phyloP scores from a whole-genome alignment of 805 yeast species.

The Yarrowia yakushimensis region DNA sequence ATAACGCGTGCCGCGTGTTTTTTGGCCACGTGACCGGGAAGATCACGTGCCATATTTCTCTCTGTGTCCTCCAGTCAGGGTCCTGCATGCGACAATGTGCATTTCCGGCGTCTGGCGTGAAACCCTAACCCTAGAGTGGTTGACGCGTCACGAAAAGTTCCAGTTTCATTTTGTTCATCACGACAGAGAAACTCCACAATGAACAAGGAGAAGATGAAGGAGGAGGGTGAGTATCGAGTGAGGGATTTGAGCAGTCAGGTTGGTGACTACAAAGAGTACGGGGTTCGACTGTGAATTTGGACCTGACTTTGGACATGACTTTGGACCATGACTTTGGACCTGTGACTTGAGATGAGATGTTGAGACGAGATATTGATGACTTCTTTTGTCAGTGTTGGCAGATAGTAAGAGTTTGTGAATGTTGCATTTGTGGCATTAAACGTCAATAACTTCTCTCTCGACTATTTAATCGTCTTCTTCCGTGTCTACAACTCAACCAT shows the following conservation, averaged over 20 bases:
- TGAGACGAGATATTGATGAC: no score
- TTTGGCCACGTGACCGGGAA: neutral
- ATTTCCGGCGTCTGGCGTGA: neutral
- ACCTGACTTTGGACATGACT: no score
- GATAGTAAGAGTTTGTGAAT: no score
- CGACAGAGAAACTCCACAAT: neutral
- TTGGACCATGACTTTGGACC: no score
- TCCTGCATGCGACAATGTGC: neutral
- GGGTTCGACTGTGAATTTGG: neutral
- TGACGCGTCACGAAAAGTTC: constrained; percentile 1
- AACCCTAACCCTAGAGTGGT: neutral
- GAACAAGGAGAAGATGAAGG: constrained; percentile 12
- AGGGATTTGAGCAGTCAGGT: no score
- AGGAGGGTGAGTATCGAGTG: constrained; percentile 16
- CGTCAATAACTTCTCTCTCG: no score
- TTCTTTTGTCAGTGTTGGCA: no score
- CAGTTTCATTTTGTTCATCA: neutral
- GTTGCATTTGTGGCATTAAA: no score
- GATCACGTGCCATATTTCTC: neutral
- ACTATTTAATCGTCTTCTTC: no score
- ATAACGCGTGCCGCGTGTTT: no score
- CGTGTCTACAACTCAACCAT: no score
- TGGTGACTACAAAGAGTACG: neutral
- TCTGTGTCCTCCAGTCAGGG: neutral
- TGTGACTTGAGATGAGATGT: no score